Evolutionary conservation across 495 filamentous ascomycete genomes (phyloP), one percentile per base, ranked within the genome.

Genomic region (Achaetomiella virescens): DNA sequence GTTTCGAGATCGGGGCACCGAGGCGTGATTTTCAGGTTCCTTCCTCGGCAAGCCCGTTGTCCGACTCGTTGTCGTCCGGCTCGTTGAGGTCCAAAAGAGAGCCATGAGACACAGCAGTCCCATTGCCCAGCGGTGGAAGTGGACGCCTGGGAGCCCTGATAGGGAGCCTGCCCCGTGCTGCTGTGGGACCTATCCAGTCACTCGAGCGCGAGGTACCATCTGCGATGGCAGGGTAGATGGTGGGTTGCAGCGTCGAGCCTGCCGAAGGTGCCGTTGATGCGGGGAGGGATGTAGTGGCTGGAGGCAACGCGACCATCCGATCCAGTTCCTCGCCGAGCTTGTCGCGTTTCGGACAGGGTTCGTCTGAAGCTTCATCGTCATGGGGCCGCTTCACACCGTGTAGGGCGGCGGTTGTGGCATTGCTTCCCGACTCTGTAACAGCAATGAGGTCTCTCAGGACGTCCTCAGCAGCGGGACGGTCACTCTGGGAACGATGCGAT

Each of bases 251-350:
- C 15, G 40, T 3, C 18, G 43, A 44, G 11, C 24, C 11, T 10
- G n/a, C 29, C 2, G 38, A 11, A 9, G 47, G 29, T 14, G 1
- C 24, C 2, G 10, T 24, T 6, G 17, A n/a, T 14, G 20, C 53
- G 24, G 41, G 15, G 11, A 20, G 38, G 22, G 24, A 50, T 18
- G 44, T 12, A 2, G 15, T 2, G n/a, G 42, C 18, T 21, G 12
- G 38, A 5, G 45, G 51, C 8, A 36, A 21, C 3, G 49, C 47
- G 15, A 22, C 29, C 53, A 67, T 55, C 10, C 52, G 40, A 6
- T 64, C 61, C 9, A 70, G 47, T 37, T 67, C 67, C 41, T 68
- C 65, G 3, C 44, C 56, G 27, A 66, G 62, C 25, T 49, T 66
- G 36, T 70, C 67, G 41, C 67, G 51, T 44, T 68, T 70, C n/a